Evolutionary conservation across 139 green algal genomes (phyloP).

Genomic region (Spirogloea muscicola): DNA sequence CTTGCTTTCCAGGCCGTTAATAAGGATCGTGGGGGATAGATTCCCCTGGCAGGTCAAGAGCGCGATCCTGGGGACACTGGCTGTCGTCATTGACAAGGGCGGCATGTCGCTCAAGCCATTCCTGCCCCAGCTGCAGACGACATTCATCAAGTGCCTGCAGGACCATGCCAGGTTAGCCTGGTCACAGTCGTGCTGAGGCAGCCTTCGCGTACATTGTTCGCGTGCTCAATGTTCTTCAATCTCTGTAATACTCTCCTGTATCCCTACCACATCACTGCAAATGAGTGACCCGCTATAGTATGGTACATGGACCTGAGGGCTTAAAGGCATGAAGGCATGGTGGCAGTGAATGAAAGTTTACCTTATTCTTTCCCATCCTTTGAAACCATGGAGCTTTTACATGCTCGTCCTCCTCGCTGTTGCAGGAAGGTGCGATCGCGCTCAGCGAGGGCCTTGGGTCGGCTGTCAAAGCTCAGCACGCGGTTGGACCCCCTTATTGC

Average conservation of each 20-base stretch:
- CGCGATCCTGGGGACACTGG: slow-evolving; percentile 85
- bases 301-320: no score
- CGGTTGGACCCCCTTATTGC: slow-evolving; percentile 37
- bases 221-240: no score
- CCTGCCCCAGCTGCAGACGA: slow-evolving; percentile 96
- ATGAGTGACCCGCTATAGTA: no score
- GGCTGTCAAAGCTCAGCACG: slow-evolving; percentile 28
- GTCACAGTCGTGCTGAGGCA: no score
- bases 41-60: slow-evolving; percentile 71
- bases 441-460: slow-evolving; percentile 33
- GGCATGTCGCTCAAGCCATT: slow-evolving; percentile 88
- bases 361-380: no score
- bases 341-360: no score
- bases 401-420: no score
- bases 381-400: no score
- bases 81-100: slow-evolving; percentile 76
- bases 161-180: slow-evolving; percentile 56
- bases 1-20: slow-evolving; percentile 70
- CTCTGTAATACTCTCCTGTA: no score
- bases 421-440: slow-evolving; percentile 26
- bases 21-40: slow-evolving; percentile 88
- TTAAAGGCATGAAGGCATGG: no score
- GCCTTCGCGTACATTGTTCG: no score
- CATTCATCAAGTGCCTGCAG: slow-evolving; percentile 92
- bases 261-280: no score